Base-by-base conservation (phyloP, 768 basidiomycete genomes). In the Trametes villosa region DNA sequence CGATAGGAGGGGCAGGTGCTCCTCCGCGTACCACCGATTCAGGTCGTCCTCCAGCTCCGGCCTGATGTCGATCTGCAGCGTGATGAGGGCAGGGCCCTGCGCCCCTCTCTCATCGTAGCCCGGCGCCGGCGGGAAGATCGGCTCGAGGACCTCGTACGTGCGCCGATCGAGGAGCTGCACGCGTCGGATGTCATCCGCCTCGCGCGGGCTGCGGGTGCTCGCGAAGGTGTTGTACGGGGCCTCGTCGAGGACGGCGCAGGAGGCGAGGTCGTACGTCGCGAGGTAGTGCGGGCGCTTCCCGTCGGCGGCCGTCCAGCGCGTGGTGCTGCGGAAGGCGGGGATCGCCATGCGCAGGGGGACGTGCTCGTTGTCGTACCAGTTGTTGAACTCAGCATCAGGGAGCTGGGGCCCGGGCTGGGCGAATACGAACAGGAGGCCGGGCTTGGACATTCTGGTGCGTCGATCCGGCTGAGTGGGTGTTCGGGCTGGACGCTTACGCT, bases 311-410 rank as follows among this genome's bases (percentile, higher is more conserved):
- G 64, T 54, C 71, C 74, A 77, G 15, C 79, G 75, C 9, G 70
- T 65, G 52, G 74, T 76, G 33, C 62, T 71, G 26, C 57, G 66
- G 65, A 80, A 77, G 12, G 73, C 69, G 59, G 77, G 71, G 42
- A 76, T 65, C 33, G 63, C 60, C 53, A 76, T 70, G 26, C 78
- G 74, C 12, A 76, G 72, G 8, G 79, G 79, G 29, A 85, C 78
- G 66, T 87, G 85, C 64, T 86, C 84, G 54, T 82, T 73, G 50
- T 76, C 69, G 70, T 84, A 86, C 86, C 84, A 86, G 47, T 81
- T 73, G 57, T 82, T 78, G 70, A 81, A 83, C 26, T 77, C 74
- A 13, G 72, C 72, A 15, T 81, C 79, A 2, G 70, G 30, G 40
- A 74, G 71, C 30, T 48, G 51, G 5, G 63, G 30, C 3, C 73